Conservation (phyloP, 768 basidiomycete species). For the Pleurotus citrinopileatus region DNA sequence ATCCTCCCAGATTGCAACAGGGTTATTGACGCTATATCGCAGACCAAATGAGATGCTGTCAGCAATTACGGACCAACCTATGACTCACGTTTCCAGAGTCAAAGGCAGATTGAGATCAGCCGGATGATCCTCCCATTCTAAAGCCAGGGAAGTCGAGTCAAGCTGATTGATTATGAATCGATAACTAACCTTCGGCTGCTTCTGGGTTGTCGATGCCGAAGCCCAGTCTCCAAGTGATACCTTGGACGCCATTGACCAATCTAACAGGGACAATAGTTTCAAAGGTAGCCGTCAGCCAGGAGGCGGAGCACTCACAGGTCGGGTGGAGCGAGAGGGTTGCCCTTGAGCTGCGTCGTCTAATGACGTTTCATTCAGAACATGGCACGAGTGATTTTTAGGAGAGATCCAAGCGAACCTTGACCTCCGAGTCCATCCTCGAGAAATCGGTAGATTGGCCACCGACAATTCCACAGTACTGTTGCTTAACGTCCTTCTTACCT, state of each 20-base stretch:
- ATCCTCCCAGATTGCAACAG: slow-evolving; percentile 50
- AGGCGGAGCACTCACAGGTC: slow-evolving; percentile 46
- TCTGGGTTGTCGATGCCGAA: slow-evolving; percentile 51
- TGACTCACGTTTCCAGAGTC: slow-evolving; percentile 44
- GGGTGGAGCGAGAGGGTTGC: slow-evolving; percentile 52
- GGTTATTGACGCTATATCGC: slow-evolving; percentile 48
- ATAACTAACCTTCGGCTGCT: slow-evolving; percentile 52
- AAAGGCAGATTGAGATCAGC: slow-evolving; percentile 52
- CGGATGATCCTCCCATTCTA: slow-evolving; percentile 59
- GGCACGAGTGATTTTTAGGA: neutral
- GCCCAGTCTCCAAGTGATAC: slow-evolving; percentile 61
- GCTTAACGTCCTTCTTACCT: slow-evolving; percentile 32
- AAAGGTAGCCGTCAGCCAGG: neutral
- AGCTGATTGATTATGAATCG: no score
- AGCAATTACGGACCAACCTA: neutral
- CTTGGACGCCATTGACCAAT: slow-evolving; percentile 52
- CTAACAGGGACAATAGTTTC: slow-evolving; percentile 30
- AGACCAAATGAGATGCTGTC: neutral
- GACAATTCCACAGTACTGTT: slow-evolving; percentile 61
- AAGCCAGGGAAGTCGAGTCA: slow-evolving; percentile 1
- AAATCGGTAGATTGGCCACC: slow-evolving; percentile 61
- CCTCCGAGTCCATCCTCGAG: slow-evolving; percentile 53
- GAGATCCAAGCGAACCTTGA: slow-evolving; percentile 31
- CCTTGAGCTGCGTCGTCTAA: slow-evolving; percentile 53
- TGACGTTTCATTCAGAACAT: neutral